Evolutionary conservation across 805 yeast genomes (phyloP), one percentile per base, ranked within the genome.

Genomic region (Huiozyma naganishii): DNA sequence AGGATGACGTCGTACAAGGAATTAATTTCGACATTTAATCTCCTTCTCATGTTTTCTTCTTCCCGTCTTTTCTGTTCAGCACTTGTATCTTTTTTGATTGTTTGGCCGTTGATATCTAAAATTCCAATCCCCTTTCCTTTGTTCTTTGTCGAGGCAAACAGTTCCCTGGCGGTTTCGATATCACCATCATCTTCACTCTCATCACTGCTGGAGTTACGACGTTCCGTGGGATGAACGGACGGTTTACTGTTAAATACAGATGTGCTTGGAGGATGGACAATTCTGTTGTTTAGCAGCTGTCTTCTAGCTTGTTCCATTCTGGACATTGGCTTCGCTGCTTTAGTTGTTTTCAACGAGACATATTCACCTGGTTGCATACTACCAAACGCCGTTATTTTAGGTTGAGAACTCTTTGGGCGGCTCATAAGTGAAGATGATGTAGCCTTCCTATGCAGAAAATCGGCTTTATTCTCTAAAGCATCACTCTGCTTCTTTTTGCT

Each of bases 1-100:
- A 92, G 66, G 6, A 92, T 71, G 6, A 72, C 71, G 12, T 68
- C 66, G 58, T 90, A 87, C 6, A 94, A 68, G 1, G 94, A 88
- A 46, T 75, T 79, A 58, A 87, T 63, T 54, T 82, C 85, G 9
- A 88, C 88, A 54, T 82, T 79, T 43, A 90, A 67, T 50, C 97
- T 72, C 50, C 74, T 68, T 50, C 94, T 74, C 89, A 87, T 85
- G 43, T 79, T 67, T 47, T 82, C 82, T 57, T 83, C 89, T 35
- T 80, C 90, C 32, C 67, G 61, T 52, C 76, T 77, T 41, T 66
- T 70, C 23, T 63, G 59, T 30, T 68, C 68, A 11, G 73, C 64
- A 8, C 63, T 62, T 13, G 65, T 65, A 29, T 68, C 55, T 41
- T 63, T 68, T 33, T 59, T 64, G 6, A 60, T 50, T 6, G 45